Conservation (phyloP, 176 grass and related monocot genomes). For the Chloris gayana region DNA sequence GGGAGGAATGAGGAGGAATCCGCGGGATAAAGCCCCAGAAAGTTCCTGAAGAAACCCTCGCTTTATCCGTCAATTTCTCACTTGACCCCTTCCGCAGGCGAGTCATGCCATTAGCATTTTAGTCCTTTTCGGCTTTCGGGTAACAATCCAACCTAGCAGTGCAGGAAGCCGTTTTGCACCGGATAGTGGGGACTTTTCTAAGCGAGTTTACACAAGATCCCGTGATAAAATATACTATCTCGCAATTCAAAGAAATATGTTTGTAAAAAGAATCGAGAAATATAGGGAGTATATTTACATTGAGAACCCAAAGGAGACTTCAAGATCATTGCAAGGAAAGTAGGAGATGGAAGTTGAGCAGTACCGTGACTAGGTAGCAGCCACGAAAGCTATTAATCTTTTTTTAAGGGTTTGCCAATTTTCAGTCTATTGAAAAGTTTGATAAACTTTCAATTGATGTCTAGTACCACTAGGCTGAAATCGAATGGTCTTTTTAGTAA, state of each 20-base stretch:
- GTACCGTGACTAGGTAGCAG: not conserved
- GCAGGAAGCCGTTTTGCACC: not conserved
- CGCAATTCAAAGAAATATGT: too few species aligned
- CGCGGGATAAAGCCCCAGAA: conserved; percentile 1
- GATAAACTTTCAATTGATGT: too few species aligned
- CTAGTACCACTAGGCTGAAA: too few species aligned
- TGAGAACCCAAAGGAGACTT: not conserved
- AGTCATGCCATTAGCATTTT: not conserved
- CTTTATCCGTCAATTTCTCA: not conserved
- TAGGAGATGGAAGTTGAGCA: not conserved
- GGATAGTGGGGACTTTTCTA: too few species aligned
- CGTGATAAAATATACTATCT: not conserved
- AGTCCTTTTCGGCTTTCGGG: not conserved
- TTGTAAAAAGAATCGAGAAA: too few species aligned
- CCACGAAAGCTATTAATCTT: too few species aligned
- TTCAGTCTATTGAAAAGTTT: too few species aligned
- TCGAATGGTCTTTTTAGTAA: too few species aligned
- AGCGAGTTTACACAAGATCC: too few species aligned
- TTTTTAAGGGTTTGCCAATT: too few species aligned
- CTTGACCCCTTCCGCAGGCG: not conserved
- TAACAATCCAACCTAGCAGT: not conserved
- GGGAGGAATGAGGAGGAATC: conserved; percentile 12
- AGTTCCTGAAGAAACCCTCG: not conserved
- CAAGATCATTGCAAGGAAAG: not conserved
- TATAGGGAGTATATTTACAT: too few species aligned